Conservation (phyloP, 225 moss, liverwort and hornwort genomes). For the Asterella californica region DNA sequence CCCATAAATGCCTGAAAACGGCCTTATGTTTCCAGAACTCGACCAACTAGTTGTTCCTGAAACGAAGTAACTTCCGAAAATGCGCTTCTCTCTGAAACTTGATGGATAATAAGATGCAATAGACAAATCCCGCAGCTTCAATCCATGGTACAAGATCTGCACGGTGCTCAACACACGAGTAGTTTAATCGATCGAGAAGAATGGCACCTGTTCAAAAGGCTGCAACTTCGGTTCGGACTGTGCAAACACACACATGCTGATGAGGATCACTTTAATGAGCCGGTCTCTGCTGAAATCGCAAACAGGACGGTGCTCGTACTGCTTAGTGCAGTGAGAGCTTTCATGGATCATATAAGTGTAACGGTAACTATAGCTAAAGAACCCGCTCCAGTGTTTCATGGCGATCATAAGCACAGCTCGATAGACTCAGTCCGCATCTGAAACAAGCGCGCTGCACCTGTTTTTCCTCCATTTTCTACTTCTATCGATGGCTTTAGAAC, state of each 20-base stretch:
- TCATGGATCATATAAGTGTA: not conserved
- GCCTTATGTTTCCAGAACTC: slow-evolving; percentile 3
- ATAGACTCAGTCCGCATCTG: too few species aligned
- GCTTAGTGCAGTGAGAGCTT: not conserved
- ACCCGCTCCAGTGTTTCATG: not conserved
- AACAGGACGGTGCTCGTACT: not conserved
- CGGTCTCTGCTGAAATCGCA: not conserved
- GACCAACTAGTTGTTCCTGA: not conserved
- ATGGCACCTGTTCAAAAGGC: not conserved
- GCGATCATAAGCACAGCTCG: too few species aligned
- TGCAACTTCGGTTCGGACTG: not conserved
- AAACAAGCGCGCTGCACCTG: too few species aligned
- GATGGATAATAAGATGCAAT: not conserved
- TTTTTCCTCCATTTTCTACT: too few species aligned
- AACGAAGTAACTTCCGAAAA: not conserved
- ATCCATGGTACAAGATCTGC: not conserved
- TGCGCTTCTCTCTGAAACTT: slow-evolving; percentile 2
- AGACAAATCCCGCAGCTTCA: not conserved
- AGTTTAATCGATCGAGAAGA: not conserved
- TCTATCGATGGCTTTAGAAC: too few species aligned
- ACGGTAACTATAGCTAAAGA: not conserved
- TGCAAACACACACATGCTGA: not conserved
- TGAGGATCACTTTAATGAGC: not conserved
- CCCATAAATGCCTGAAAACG: slow-evolving; percentile 10
- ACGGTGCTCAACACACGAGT: not conserved